Percentiles rank a stretch among this genome's conserved stretches.
Conservation (phyloP, 805 yeast genomes). For the Kodamaea nitidulidarum region DNA sequence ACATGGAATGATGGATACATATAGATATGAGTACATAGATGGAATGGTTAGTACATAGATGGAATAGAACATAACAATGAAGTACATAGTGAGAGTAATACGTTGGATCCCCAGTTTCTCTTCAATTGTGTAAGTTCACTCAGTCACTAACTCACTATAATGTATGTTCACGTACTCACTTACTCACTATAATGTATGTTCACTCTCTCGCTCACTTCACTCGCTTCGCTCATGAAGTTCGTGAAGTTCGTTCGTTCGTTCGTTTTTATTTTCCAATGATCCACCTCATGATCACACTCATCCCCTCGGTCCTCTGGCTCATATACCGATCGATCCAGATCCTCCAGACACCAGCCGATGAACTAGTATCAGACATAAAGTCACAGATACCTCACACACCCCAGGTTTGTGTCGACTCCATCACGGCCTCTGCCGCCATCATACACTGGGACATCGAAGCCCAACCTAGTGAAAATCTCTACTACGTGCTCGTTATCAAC, state of each 20-base stretch:
- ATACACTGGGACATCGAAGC: conserved; percentile 53
- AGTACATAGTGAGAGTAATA: too few species aligned
- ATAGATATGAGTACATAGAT: too few species aligned
- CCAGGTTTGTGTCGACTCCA: conserved; percentile 50
- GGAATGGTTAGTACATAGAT: too few species aligned
- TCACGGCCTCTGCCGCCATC: conserved; percentile 42
- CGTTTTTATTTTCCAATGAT: conserved; percentile 13
- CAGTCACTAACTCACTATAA: too few species aligned
- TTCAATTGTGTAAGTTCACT: too few species aligned
- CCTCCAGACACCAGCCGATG: conserved; percentile 43
- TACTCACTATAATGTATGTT: too few species aligned
- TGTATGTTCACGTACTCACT: too few species aligned
- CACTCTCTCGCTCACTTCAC: not conserved
- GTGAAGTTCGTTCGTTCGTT: too few species aligned
- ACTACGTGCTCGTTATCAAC: conserved; percentile 32
- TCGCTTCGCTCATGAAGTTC: too few species aligned
- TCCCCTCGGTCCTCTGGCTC: conserved; percentile 38
- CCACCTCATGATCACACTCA: conserved; percentile 23
- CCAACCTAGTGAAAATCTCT: conserved; percentile 26
- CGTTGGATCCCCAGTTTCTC: too few species aligned
- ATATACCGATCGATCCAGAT: conserved; percentile 35
- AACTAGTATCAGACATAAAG: conserved; percentile 42
- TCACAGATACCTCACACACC: conserved; percentile 57
- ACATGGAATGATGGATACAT: too few species aligned
- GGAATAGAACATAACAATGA: too few species aligned